Percentiles rank a stretch among this genome's conserved stretches.
These are phyloP conservation scores for Sporothrix schenckii DNA, from an alignment of 2,329 filamentous ascomycete genomes.

Conservation along the genomic window DNA sequence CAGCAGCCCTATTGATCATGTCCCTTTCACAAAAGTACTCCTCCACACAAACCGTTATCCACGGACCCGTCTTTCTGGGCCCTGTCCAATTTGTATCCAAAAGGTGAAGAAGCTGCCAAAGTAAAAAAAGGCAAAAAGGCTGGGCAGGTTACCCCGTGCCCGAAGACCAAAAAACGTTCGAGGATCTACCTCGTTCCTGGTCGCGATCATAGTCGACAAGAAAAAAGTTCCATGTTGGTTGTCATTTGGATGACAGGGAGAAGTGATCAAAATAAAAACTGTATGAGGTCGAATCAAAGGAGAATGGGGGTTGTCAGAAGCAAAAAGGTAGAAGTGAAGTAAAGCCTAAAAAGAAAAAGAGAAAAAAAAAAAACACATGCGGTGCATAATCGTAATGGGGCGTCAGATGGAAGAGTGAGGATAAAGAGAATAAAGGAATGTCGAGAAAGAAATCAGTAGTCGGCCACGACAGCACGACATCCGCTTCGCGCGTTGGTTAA, in stretches of 20 bases:
- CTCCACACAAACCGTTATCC: not conserved
- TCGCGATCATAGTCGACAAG: not conserved
- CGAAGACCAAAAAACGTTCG: not conserved
- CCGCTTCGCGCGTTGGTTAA: not conserved
- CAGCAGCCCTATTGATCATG: not conserved
- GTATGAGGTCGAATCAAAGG: not conserved
- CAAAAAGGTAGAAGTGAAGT: not conserved
- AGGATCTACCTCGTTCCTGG: slow-evolving; percentile 20
- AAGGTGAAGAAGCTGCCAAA: no score
- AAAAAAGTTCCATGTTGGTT: not conserved
- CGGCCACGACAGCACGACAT: no score
- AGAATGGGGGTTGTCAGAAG: not conserved
- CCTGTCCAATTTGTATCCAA: not conserved
- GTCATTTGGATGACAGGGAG: not conserved
- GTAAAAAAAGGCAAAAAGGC: no score
- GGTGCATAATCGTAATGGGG: slow-evolving; percentile 29
- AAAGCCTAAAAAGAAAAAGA: not conserved
- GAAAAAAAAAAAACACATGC: slow-evolving; percentile 24
- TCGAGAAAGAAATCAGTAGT: not conserved
- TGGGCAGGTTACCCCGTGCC: not conserved
- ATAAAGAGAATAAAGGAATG: not conserved
- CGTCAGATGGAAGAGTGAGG: slow-evolving; percentile 10
- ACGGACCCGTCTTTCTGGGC: not conserved
- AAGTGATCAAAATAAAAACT: not conserved
- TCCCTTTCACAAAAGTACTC: not conserved